Percentiles rank a stretch among this genome's conserved stretches.
These are phyloP conservation scores for Ophiostoma himal-ulmi DNA, from an alignment of 2,329 filamentous ascomycete genomes.

Conservation along the genomic window DNA sequence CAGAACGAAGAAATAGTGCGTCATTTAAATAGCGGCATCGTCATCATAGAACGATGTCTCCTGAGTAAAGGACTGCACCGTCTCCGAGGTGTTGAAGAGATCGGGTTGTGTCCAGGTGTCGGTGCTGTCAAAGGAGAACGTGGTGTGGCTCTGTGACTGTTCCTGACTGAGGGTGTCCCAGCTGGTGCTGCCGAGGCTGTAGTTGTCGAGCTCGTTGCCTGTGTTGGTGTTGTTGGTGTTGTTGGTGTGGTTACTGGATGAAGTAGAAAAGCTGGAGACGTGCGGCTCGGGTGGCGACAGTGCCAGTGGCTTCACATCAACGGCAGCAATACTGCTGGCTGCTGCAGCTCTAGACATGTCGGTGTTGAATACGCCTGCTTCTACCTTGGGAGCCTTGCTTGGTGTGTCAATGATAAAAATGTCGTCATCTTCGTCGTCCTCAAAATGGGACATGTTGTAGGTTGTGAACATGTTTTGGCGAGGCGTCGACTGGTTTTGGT, in stretches of 20 bases:
- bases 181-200: background rate
- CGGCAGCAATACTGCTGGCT: background rate
- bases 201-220: background rate
- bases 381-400: constrained; percentile 31
- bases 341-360: background rate
- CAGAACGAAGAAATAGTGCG: background rate
- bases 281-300: constrained; percentile 5
- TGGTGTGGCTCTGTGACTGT: background rate
- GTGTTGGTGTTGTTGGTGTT: background rate
- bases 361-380: background rate
- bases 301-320: background rate
- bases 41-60: constrained; percentile 21
- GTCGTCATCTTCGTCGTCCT: constrained; percentile 30
- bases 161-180: constrained; percentile 1
- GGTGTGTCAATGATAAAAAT: constrained; percentile 36
- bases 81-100: constrained; percentile 16
- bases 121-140: constrained; percentile 20
- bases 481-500: background rate
- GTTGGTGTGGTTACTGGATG: background rate
- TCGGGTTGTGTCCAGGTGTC: constrained; percentile 18
- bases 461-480: background rate
- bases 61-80: constrained; percentile 15
- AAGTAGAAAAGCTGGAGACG: background rate
- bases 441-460: constrained; percentile 23
- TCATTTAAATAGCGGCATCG: constrained; percentile 19